A percentile compares a stretch with the other conserved stretches of the same genome.
These are phyloP conservation scores for Boletus rubropictus DNA, from an alignment of 768 basidiomycete genomes.

Conservation along the genomic window DNA sequence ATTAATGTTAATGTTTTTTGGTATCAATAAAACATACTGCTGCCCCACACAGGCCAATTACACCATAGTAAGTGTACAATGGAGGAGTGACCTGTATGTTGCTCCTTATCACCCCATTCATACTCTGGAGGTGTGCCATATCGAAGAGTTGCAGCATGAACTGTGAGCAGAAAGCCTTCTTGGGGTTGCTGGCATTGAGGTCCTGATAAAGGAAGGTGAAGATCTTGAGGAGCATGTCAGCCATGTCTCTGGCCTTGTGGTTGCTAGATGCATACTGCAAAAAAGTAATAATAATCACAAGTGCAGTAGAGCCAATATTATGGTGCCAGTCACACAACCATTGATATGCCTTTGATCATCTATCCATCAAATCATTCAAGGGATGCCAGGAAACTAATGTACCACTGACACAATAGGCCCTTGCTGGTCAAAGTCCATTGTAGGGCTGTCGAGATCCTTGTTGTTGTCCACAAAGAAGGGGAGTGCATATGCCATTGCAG, in stretches of 20 bases:
- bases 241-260: background rate
- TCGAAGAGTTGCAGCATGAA: slow-evolving; percentile 2
- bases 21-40: too few relatives aligned
- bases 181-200: background rate
- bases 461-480: background rate
- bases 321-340: slow-evolving; percentile 3
- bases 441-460: background rate
- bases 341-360: slow-evolving; percentile 1
- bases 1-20: too few relatives aligned
- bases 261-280: background rate
- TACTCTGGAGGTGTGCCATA: background rate
- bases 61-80: background rate
- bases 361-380: background rate
- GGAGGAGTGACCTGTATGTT: background rate
- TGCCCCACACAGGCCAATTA: too few relatives aligned
- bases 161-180: background rate
- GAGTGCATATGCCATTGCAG: too few relatives aligned
- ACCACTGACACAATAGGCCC: background rate
- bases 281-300: slow-evolving; percentile 1
- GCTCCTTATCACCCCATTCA: background rate
- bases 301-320: slow-evolving; percentile 1
- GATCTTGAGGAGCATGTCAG: background rate
- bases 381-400: too few relatives aligned
- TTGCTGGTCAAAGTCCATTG: background rate
- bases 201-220: background rate